Evolutionary conservation across 2,329 filamentous ascomycete genomes (phyloP).

Genomic region (Boeremia exigua): DNA sequence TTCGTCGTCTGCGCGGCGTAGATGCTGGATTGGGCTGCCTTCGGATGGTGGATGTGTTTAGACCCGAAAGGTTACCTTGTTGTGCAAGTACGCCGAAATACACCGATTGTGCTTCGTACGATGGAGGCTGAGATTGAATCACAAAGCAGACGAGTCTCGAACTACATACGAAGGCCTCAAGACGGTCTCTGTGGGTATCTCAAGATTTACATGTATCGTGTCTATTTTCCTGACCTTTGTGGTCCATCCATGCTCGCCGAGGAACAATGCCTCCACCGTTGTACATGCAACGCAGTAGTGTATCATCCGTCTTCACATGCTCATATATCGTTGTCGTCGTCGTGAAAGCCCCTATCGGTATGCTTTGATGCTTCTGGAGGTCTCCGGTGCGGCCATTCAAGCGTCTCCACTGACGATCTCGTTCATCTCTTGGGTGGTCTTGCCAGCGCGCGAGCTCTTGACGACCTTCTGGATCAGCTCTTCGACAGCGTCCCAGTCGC

Average conservation of each 20-base stretch:
- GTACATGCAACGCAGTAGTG: not conserved
- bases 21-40: slow-evolving; percentile 6
- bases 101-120: slow-evolving; percentile 6
- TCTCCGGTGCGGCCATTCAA: not conserved
- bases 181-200: slow-evolving; percentile 29
- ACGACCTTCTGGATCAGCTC: slow-evolving; percentile 73
- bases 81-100: slow-evolving; percentile 4
- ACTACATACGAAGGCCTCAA: not conserved
- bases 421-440: slow-evolving; percentile 49
- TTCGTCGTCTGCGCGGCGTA: slow-evolving; percentile 7
- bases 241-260: slow-evolving; percentile 14
- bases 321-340: not conserved
- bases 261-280: slow-evolving; percentile 1
- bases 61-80: not conserved
- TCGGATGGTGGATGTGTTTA: not conserved
- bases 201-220: slow-evolving; percentile 20
- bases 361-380: not conserved
- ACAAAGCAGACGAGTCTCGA: slow-evolving; percentile 7
- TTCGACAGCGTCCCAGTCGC: slow-evolving; percentile 92
- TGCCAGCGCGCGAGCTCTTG: slow-evolving; percentile 50
- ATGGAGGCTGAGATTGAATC: not conserved
- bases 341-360: too few species aligned
- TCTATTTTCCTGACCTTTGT: slow-evolving; percentile 11
- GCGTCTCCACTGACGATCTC: slow-evolving; percentile 8
- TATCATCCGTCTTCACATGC: slow-evolving; percentile 1